Percentiles rank a stretch among this genome's conserved stretches.
These are phyloP conservation scores for Stentor coeruleus DNA, from an alignment of 73 alveolate species.

Conservation along the genomic window DNA sequence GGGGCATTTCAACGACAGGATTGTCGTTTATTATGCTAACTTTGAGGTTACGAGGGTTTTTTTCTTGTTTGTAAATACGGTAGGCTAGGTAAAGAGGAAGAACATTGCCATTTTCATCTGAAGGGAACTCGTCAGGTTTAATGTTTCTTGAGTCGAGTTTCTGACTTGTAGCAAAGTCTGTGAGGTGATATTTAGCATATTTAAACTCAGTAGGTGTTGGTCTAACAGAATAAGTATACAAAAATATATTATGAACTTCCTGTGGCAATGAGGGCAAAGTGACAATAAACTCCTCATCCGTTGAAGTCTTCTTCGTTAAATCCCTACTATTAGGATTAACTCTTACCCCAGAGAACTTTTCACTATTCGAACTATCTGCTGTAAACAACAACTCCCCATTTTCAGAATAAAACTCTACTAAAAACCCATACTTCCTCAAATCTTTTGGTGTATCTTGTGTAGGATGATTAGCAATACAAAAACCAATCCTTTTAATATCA, in stretches of 20 bases:
- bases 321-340: not conserved
- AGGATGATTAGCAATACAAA: conserved; percentile 44
- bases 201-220: not conserved
- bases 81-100: conserved; percentile 16
- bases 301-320: not conserved
- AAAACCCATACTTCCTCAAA: conserved; percentile 1
- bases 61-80: not conserved
- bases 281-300: not conserved
- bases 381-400: not conserved
- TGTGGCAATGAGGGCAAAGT: not conserved
- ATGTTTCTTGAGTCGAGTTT: not conserved
- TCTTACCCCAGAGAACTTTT: not conserved
- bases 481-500: conserved; percentile 38
- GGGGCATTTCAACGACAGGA: not conserved
- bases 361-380: not conserved
- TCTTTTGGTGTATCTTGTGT: conserved; percentile 28
- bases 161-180: conserved; percentile 2
- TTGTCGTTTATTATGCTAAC: not conserved
- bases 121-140: conserved; percentile 8
- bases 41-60: not conserved
- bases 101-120: not conserved
- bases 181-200: not conserved
- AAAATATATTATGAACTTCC: not conserved
- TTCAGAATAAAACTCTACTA: not conserved
- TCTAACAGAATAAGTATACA: conserved; percentile 6